Evolutionary conservation across 2,329 filamentous ascomycete genomes (phyloP).

Genomic region (Cyphellophora attinorum): DNA sequence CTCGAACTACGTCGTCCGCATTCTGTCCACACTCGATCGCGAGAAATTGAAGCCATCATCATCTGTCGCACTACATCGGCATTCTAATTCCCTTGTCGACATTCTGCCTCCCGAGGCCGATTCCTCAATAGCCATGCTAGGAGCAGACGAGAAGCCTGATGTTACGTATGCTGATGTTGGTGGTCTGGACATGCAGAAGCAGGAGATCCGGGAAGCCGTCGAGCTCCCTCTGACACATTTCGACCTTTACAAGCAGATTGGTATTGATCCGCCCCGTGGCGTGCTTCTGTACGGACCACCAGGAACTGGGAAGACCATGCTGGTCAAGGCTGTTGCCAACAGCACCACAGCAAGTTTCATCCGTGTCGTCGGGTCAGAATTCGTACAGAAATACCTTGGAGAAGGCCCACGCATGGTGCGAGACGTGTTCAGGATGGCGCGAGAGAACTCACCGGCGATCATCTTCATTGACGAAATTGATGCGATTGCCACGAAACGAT

Average conservation of each 20-base stretch:
- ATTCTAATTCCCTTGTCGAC: constrained; percentile 96
- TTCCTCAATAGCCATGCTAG: constrained; percentile 97
- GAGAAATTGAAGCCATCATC: constrained; percentile 97
- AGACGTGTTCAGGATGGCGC: constrained; percentile 97
- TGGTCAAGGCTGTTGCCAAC: constrained; percentile 97
- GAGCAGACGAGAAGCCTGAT: constrained; percentile 92
- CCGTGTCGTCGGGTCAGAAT: constrained; percentile 93
- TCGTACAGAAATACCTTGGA: constrained; percentile 97
- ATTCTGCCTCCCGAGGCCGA: constrained; percentile 98
- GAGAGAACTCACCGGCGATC: constrained; percentile 94
- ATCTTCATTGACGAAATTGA: constrained; percentile 99
- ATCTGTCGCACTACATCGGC: constrained; percentile 91
- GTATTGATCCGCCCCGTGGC: constrained; percentile 94
- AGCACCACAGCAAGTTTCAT: constrained; percentile 98
- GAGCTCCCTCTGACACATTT: constrained; percentile 96
- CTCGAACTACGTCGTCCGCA: constrained; percentile 97
- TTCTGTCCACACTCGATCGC: constrained; percentile 94
- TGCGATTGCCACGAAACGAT: constrained; percentile 97
- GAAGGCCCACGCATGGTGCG: constrained; percentile 98
- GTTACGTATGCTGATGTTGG: constrained; percentile 97
- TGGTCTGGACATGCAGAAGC: constrained; percentile 98
- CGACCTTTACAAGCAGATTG: constrained; percentile 97
- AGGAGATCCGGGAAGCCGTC: constrained; percentile 96
- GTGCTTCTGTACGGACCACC: constrained; percentile 93
- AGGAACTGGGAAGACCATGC: constrained; percentile 92